Percentiles rank a stretch among this genome's conserved stretches.
Conservation (phyloP, 2,329 filamentous ascomycete genomes). For the Neonectria neomacrospora region DNA sequence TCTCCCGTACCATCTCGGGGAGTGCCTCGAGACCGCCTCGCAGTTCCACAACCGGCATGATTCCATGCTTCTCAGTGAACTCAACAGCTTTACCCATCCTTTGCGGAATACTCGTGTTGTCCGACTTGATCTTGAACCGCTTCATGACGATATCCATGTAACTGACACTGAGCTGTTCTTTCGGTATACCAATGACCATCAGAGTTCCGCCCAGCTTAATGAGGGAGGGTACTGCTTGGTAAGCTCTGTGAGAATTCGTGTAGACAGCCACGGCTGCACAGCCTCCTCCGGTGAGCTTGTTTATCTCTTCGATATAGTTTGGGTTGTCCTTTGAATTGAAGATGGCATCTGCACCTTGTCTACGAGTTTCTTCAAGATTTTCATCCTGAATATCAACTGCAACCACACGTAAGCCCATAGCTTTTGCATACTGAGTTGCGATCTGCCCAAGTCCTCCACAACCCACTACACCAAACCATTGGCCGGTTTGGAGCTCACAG, state of each 20-base stretch:
- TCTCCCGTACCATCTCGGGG: slow-evolving; percentile 26
- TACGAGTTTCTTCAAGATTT: slow-evolving; percentile 52
- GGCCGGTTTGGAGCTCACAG: slow-evolving; percentile 49
- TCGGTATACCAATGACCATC: slow-evolving; percentile 56
- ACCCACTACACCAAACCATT: slow-evolving; percentile 57
- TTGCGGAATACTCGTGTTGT: slow-evolving; percentile 55
- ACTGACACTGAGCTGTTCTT: slow-evolving; percentile 49
- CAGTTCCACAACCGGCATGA: slow-evolving; percentile 29
- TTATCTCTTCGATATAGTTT: slow-evolving; percentile 52
- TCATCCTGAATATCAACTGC: slow-evolving; percentile 57
- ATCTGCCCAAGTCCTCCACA: slow-evolving; percentile 59
- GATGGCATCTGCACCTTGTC: slow-evolving; percentile 54
- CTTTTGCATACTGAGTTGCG: slow-evolving; percentile 58
- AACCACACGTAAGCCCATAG: slow-evolving; percentile 56
- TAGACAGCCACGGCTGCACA: slow-evolving; percentile 55
- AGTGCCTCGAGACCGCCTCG: slow-evolving; percentile 28
- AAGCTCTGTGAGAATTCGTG: slow-evolving; percentile 44
- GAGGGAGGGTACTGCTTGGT: slow-evolving; percentile 46
- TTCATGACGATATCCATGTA: slow-evolving; percentile 55
- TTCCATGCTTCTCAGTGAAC: slow-evolving; percentile 53
- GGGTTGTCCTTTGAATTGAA: slow-evolving; percentile 55
- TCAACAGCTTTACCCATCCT: slow-evolving; percentile 56
- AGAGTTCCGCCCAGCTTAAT: slow-evolving; percentile 53
- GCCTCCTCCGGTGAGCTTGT: slow-evolving; percentile 54
- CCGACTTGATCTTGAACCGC: slow-evolving; percentile 53